Percentiles rank a stretch among this genome's conserved stretches.
Conservation (phyloP, 495 filamentous ascomycete species). For the Bacidia gigantensis region DNA sequence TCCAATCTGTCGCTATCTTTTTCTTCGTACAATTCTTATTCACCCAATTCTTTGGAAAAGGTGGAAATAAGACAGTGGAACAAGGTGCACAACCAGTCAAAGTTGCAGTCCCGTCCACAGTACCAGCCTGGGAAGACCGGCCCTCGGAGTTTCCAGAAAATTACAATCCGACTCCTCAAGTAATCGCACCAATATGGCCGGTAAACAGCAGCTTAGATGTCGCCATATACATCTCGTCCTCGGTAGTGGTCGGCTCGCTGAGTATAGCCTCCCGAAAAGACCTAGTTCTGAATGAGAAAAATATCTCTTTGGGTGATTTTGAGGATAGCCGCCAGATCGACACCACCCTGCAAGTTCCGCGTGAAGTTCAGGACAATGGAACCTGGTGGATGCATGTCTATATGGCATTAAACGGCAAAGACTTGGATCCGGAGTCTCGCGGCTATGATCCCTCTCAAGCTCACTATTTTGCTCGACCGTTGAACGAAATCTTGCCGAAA, state of each 20-base stretch:
- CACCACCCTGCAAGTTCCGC: slow-evolving; percentile 64
- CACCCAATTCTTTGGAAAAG: slow-evolving; percentile 41
- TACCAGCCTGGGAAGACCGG: slow-evolving; percentile 55
- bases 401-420: slow-evolving; percentile 56
- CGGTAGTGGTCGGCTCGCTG: slow-evolving; percentile 53
- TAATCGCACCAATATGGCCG: slow-evolving; percentile 80
- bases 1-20: slow-evolving; percentile 61
- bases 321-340: slow-evolving; percentile 65
- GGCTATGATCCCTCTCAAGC: slow-evolving; percentile 61
- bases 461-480: slow-evolving; percentile 67
- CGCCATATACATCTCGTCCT: slow-evolving; percentile 67
- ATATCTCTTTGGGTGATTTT: slow-evolving; percentile 68
- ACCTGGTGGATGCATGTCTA: slow-evolving; percentile 93
- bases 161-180: slow-evolving; percentile 62
- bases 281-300: slow-evolving; percentile 65
- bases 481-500: slow-evolving; percentile 82
- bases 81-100: slow-evolving; percentile 29
- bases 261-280: slow-evolving; percentile 37
- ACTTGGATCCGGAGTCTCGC: slow-evolving; percentile 57
- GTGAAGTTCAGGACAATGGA: slow-evolving; percentile 74
- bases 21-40: slow-evolving; percentile 50
- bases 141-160: slow-evolving; percentile 42
- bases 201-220: slow-evolving; percentile 66
- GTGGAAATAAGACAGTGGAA: slow-evolving; percentile 29
- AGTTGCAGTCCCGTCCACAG: slow-evolving; percentile 27